phyloP scores from a whole-genome alignment of 108 stramenopile species.

The Hondaea fermentalgiana region DNA sequence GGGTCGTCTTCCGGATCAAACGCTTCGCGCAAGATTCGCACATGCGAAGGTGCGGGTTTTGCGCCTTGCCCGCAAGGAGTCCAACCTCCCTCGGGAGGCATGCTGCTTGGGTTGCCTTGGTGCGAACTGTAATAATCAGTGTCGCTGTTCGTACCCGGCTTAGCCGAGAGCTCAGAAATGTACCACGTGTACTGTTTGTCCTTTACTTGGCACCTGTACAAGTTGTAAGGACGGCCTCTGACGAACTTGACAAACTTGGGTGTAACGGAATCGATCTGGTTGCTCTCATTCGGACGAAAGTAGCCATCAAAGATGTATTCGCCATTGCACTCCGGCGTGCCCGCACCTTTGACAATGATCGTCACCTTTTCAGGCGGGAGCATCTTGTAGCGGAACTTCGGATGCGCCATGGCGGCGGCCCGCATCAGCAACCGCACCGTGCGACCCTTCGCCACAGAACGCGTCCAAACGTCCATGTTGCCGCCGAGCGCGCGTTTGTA shows the following conservation, averaged over 20 bases:
- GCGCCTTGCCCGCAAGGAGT: background rate
- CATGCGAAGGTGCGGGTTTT: background rate
- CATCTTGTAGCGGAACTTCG: background rate
- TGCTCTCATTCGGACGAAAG: background rate
- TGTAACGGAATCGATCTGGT: background rate
- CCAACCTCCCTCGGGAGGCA: constrained; percentile 12
- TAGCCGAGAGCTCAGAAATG: background rate
- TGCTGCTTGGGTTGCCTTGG: background rate
- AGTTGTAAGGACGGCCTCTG: background rate
- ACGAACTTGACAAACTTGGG: constrained; percentile 7
- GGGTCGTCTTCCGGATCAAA: background rate
- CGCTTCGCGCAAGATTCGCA: background rate
- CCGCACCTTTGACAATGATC: background rate
- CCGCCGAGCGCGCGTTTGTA: background rate
- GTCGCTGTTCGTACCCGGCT: background rate
- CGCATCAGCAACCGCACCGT: background rate
- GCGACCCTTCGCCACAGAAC: background rate
- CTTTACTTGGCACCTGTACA: background rate
- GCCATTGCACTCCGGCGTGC: background rate
- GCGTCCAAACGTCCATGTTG: background rate
- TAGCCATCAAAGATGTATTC: background rate
- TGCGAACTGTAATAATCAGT: constrained; percentile 3
- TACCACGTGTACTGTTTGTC: constrained; percentile 21
- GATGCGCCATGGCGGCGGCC: background rate
- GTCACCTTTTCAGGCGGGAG: background rate